Percentiles rank a stretch among this genome's conserved stretches.
Evolutionary conservation across 345 rosid genomes (phyloP).

Genomic region (Psidium friedrichsthalianum): DNA sequence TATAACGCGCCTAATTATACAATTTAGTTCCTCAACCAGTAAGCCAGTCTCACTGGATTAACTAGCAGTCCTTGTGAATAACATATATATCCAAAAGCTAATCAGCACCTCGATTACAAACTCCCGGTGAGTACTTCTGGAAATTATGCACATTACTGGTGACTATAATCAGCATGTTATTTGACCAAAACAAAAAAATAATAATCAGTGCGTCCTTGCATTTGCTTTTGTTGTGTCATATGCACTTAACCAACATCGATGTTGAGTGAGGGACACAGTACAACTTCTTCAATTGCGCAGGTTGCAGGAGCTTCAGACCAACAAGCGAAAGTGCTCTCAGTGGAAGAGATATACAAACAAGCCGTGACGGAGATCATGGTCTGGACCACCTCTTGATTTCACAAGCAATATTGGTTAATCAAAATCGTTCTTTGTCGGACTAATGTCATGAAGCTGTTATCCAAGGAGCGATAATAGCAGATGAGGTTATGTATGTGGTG

Average conservation of each 20-base stretch:
- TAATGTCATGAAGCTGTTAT: neutral
- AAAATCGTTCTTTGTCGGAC: neutral
- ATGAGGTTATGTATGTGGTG: neutral
- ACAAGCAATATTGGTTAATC: neutral
- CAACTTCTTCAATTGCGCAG: slow-evolving; percentile 5
- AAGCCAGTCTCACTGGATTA: neutral
- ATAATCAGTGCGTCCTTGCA: neutral
- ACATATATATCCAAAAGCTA: neutral
- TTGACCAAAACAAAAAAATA: no score
- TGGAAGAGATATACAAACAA: slow-evolving; percentile 44
- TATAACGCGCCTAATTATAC: neutral
- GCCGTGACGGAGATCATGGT: slow-evolving; percentile 44
- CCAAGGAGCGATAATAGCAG: neutral
- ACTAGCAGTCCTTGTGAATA: neutral
- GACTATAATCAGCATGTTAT: neutral
- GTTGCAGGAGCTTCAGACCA: slow-evolving; percentile 21
- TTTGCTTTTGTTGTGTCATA: neutral
- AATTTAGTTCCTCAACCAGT: neutral
- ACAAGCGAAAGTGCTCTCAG: slow-evolving; percentile 19
- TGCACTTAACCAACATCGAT: neutral
- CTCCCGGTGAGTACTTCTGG: neutral
- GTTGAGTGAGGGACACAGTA: neutral
- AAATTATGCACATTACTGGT: neutral
- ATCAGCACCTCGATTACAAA: neutral
- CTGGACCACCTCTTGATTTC: slow-evolving; percentile 26